Percentiles rank a stretch among this genome's conserved stretches.
These are phyloP conservation scores for Coleophoma cylindrospora DNA, from an alignment of 2,329 filamentous ascomycete genomes.

Conservation along the genomic window DNA sequence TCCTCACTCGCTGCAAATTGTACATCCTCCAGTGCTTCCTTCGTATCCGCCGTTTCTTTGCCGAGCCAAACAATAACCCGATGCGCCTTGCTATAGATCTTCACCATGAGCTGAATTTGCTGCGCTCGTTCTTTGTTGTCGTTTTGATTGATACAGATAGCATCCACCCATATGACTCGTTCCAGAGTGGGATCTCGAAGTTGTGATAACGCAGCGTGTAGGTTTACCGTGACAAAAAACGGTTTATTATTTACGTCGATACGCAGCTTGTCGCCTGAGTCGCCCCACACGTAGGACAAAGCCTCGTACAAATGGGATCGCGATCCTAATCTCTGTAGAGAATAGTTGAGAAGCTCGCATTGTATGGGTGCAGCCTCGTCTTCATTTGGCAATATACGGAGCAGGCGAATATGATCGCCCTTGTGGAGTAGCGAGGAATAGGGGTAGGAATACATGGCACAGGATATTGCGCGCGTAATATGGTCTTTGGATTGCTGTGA, in stretches of 20 bases:
- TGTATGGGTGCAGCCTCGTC: slow-evolving; percentile 5
- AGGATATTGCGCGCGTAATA: no score
- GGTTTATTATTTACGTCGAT: background rate
- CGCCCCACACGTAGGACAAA: slow-evolving; percentile 12
- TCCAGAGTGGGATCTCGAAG: slow-evolving; percentile 7
- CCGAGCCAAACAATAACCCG: slow-evolving; percentile 8
- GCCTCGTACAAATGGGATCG: slow-evolving; percentile 8
- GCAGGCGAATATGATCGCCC: slow-evolving; percentile 9
- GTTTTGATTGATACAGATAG: slow-evolving; percentile 4
- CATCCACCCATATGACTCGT: slow-evolving; percentile 4
- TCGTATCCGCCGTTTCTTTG: background rate
- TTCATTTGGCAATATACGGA: slow-evolving; percentile 10
- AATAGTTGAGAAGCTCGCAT: slow-evolving; percentile 10
- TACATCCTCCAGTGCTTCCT: background rate
- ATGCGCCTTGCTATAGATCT: slow-evolving; percentile 4
- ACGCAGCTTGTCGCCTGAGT: background rate
- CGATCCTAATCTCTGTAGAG: slow-evolving; percentile 7
- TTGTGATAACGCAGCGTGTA: background rate
- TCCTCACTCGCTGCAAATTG: background rate
- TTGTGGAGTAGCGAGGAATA: no score
- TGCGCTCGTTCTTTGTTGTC: background rate
- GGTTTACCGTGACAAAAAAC: slow-evolving; percentile 1
- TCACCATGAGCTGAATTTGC: slow-evolving; percentile 5
- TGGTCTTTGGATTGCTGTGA: no score
- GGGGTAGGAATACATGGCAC: no score